Conservation (phyloP, 768 basidiomycete species). For the Termitomyces sp. region DNA sequence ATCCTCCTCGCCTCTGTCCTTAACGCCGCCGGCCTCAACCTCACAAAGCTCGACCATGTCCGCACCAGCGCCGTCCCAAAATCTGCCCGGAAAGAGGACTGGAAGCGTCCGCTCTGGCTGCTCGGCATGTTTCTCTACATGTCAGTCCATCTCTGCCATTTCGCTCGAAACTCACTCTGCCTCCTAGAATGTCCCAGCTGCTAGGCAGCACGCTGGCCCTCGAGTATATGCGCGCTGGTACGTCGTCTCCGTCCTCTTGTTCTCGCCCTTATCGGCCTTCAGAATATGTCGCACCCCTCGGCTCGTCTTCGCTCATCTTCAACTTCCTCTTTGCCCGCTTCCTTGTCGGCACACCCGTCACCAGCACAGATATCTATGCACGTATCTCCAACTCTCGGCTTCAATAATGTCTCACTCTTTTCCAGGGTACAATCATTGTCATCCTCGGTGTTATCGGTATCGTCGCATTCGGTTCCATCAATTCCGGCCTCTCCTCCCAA, state of each 20-base stretch:
- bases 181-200: slow-evolving; percentile 68
- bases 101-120: slow-evolving; percentile 83
- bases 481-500: slow-evolving; percentile 70
- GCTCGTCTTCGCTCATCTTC: slow-evolving; percentile 90
- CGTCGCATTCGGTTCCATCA: slow-evolving; percentile 81
- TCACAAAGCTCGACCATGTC: slow-evolving; percentile 92
- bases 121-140: slow-evolving; percentile 94
- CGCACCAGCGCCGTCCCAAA: slow-evolving; percentile 75
- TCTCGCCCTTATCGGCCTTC: slow-evolving; percentile 6
- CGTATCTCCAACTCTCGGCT: slow-evolving; percentile 18
- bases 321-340: slow-evolving; percentile 94
- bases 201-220: slow-evolving; percentile 85
- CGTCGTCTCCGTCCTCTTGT: slow-evolving; percentile 11
- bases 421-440: slow-evolving; percentile 76
- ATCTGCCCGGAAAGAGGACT: slow-evolving; percentile 67
- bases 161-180: neutral
- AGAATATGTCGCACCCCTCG: slow-evolving; percentile 96
- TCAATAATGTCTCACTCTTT: neutral
- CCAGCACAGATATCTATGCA: slow-evolving; percentile 77
- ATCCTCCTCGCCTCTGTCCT: slow-evolving; percentile 80
- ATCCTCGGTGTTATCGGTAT: slow-evolving; percentile 84
- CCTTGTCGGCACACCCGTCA: slow-evolving; percentile 82
- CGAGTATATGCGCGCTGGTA: slow-evolving; percentile 83
- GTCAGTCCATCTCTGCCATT: slow-evolving; percentile 34
- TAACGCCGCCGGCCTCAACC: slow-evolving; percentile 89